Base-by-base conservation (phyloP, 2,329 filamentous ascomycete species). In the Trichoderma sp. region DNA sequence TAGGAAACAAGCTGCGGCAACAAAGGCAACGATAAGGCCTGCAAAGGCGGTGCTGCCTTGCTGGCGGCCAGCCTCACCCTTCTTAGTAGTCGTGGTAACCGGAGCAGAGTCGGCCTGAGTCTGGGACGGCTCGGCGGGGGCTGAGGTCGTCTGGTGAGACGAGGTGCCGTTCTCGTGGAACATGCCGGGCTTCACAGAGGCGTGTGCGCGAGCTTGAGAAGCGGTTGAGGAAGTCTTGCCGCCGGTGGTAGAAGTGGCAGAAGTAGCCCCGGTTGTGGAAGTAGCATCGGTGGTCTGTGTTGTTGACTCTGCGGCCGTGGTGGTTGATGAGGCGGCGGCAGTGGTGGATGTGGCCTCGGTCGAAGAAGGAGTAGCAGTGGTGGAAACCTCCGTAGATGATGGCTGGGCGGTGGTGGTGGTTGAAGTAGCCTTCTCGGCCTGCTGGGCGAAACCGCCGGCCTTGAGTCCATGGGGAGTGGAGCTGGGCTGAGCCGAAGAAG, bases 1-100 rank as follows among this genome's bases (percentile, higher is more conserved):
- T 77, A 87, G 86, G 77, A 89, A 83, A 78, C 85, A 88, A 18
- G 86, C 85, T 31, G 89, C 86, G 29, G 88, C 89, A 38, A 90
- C 84, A 62, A 91, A 85, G 71, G 89, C 89, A 63, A 91, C 85
- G 60, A 91, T 83, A 27, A 91, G 84, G 63, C 89, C 88, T 8
- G 85, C 88, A 53, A 89, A 81, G 67, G 89, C 88, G 66, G 86
- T 85, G 71, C 86, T 86, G 67, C 87, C 86, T 78, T 89, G 86
- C 63, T 86, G 86, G 18, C 84, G 84, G 24, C 85, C 87, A 71
- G 83, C 84, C 77, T 89, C 87, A 77, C 84, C 89, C 78, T 86
- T 83, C 77, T 83, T 83, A 65, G 79, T 78, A n/a, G 84, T 81
- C 21, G 83, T 81, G 14, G 80, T 81, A 14, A 85, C 79, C 11